Evolutionary conservation across 2,329 filamentous ascomycete genomes (phyloP), one percentile per base, ranked within the genome.

Genomic region (Hypoxylon sp.): DNA sequence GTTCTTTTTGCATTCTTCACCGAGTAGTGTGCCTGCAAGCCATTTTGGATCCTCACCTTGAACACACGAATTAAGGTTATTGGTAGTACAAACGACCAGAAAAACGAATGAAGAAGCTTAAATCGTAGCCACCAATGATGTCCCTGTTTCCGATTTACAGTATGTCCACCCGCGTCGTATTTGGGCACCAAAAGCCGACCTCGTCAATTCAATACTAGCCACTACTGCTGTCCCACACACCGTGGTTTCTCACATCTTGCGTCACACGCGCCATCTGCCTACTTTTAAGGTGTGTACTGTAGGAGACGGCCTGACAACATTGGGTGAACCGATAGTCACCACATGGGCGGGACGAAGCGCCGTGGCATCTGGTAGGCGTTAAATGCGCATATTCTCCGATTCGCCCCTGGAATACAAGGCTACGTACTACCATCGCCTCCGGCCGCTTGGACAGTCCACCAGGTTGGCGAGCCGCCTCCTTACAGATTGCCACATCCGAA

Each of bases 101-200:
- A 32, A 32, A 36, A 34, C 32, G 23, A 50, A 10, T 30, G 50
- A 63, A 43, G 30, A 61, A 56, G 58, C 48, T 50, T 61, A 55
- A 60, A 56, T 43, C 61, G 45, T 41, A 55, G 38, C 55, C 21
- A 30, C 56, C 43, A 59, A 50, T 68, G 23, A 21, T 65, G 41
- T 51, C 43, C 50, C 46, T 36, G 51, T 48, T 21, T 55, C 25
- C 17, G 19, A 19, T 53, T 41, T 19, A 38, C 49, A 10, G 11
- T 6, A 45, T 45, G 21, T 5, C 11, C 41, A 45, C 21, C 17
- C 21, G 36, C 19, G 25, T 49, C 52, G 19, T 30, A 46, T 34
- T 25, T 45, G 50, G 49, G 48, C 59, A 32, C 13, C 11, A 11
- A 51, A 51, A 48, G 28, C 36, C 7, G 57, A 14, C 50, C 58